These are phyloP conservation scores for Euphorbia peplus DNA, from an alignment of 345 rosid genomes.

Conservation along the genomic window DNA sequence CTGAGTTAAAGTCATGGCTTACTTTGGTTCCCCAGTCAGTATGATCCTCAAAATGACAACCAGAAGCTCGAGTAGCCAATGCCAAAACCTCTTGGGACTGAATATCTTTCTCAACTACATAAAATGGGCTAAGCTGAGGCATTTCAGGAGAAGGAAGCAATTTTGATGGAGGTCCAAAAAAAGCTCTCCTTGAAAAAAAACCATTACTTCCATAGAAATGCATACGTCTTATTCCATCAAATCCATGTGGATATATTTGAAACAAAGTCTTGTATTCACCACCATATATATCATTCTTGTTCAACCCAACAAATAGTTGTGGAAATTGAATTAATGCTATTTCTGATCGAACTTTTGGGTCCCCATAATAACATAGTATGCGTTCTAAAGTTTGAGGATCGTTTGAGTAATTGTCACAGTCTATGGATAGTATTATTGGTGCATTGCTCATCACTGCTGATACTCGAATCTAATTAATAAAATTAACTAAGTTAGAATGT, in stretches of 20 bases:
- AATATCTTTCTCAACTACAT: conserved; percentile 27
- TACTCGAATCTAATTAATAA: conserved; percentile 58
- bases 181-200: conserved; percentile 52
- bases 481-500: neutral
- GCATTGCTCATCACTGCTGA: conserved; percentile 67
- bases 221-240: conserved; percentile 48
- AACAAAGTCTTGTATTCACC: conserved; percentile 38
- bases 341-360: conserved; percentile 28
- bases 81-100: conserved; percentile 22
- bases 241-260: conserved; percentile 40
- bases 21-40: conserved; percentile 66
- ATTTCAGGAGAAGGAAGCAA: conserved; percentile 26
- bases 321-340: conserved; percentile 64
- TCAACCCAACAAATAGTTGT: conserved; percentile 51
- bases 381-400: conserved; percentile 55
- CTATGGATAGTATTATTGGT: conserved; percentile 60
- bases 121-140: conserved; percentile 31
- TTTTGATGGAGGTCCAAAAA: conserved; percentile 45
- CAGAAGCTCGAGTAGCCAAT: conserved; percentile 49
- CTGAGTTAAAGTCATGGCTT: neutral
- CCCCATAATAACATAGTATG: conserved; percentile 47
- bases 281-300: conserved; percentile 53
- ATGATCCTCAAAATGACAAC: conserved; percentile 46
- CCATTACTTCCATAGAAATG: conserved; percentile 48
- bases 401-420: conserved; percentile 78